These are phyloP conservation scores for Pestalotiopsis sp. DNA, from an alignment of 2,329 filamentous ascomycete species.

Conservation along the genomic window DNA sequence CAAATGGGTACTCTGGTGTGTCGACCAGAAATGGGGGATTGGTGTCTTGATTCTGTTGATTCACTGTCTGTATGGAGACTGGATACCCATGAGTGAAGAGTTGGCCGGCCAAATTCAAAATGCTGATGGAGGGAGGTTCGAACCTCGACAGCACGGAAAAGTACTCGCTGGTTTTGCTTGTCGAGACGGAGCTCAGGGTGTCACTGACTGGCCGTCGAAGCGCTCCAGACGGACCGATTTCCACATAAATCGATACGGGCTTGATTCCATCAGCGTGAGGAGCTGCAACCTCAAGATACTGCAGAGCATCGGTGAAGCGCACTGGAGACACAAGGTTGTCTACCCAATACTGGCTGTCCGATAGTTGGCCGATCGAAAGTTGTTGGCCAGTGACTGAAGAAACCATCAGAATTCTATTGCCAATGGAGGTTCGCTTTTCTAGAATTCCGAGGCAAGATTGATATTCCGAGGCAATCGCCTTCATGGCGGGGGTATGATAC, in stretches of 20 bases:
- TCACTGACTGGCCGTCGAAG: neutral
- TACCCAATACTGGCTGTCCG: constrained; percentile 24
- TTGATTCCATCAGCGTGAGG: neutral
- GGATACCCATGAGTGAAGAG: neutral
- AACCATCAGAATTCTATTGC: constrained; percentile 20
- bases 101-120: neutral
- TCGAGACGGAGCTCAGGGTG: neutral
- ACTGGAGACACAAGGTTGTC: constrained; percentile 26
- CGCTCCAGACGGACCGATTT: neutral
- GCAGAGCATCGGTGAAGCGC: constrained; percentile 23
- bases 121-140: neutral
- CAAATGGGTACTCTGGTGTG: constrained; percentile 39
- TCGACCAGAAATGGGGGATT: constrained; percentile 27
- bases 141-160: neutral
- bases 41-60: neutral
- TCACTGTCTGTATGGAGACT: neutral
- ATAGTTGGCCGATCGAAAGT: constrained; percentile 18
- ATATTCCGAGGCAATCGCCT: constrained; percentile 16
- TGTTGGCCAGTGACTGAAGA: constrained; percentile 24
- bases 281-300: neutral
- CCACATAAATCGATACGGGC: neutral
- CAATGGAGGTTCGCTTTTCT: neutral
- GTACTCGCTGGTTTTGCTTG: neutral
- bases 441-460: constrained; percentile 12
- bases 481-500: constrained; percentile 38